A percentile compares a stretch with the other conserved stretches of the same genome.
These are phyloP conservation scores for Podochytrium sp. DNA, from an alignment of 192 early-diverging fungal species.

Conservation along the genomic window DNA sequence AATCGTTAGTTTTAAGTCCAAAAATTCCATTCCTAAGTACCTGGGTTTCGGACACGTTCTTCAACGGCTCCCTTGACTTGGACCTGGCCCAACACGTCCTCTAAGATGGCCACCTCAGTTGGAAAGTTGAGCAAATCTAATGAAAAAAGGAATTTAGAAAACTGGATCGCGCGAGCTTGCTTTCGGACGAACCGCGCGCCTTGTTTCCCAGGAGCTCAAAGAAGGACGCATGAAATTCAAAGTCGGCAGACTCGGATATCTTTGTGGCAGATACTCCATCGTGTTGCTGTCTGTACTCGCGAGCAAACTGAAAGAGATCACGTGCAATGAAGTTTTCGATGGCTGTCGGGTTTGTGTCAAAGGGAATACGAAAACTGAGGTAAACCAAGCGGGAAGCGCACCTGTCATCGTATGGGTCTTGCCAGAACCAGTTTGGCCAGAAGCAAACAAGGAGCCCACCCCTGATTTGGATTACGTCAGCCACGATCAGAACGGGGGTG, in stretches of 20 bases:
- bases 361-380: too few relatives aligned
- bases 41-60: slow-evolving; percentile 6
- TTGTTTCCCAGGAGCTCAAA: slow-evolving; percentile 54
- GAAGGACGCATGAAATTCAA: slow-evolving; percentile 40
- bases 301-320: slow-evolving; percentile 40
- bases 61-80: slow-evolving; percentile 33
- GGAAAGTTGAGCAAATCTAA: slow-evolving; percentile 43
- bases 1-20: too few relatives aligned
- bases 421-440: slow-evolving; percentile 60
- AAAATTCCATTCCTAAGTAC: too few relatives aligned
- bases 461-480: slow-evolving; percentile 3
- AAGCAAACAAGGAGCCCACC: slow-evolving; percentile 47
- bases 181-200: slow-evolving; percentile 2
- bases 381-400: slow-evolving; percentile 7
- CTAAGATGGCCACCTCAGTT: slow-evolving; percentile 40
- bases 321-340: slow-evolving; percentile 45
- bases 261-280: neutral
- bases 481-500: neutral
- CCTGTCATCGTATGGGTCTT: slow-evolving; percentile 60
- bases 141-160: neutral
- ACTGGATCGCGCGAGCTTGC: neutral
- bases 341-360: slow-evolving; percentile 4
- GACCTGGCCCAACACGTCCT: slow-evolving; percentile 46
- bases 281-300: slow-evolving; percentile 28
- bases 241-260: slow-evolving; percentile 27